Conservation (phyloP, 1,139 yeast genomes). For the Diutina pseudorugosa region DNA sequence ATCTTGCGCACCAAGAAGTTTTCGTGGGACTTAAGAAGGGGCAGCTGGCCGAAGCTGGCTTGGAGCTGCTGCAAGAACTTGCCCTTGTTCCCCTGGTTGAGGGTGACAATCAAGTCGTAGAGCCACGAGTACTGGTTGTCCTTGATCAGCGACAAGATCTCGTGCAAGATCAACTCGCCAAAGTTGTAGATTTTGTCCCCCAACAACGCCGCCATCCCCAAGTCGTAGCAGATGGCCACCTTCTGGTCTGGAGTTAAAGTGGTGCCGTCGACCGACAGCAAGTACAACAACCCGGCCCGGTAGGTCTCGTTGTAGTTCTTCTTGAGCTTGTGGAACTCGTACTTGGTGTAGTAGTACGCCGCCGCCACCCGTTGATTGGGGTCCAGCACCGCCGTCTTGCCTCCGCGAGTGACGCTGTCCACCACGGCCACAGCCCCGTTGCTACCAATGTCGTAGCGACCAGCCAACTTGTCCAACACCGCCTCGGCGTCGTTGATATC, state of each 20-base stretch:
- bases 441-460: constrained; percentile 24
- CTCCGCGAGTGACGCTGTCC: background rate
- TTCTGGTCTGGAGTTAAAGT: constrained; percentile 13
- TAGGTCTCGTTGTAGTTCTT: constrained; percentile 76
- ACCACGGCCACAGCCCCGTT: background rate
- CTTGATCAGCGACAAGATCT: constrained; percentile 49
- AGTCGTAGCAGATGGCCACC: constrained; percentile 55
- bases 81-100: constrained; percentile 69
- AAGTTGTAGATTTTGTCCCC: constrained; percentile 92
- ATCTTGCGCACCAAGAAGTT: constrained; percentile 79
- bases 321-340: constrained; percentile 63
- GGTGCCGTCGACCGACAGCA: constrained; percentile 34
- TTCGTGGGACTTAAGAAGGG: constrained; percentile 48
- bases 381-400: background rate
- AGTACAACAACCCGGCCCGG: constrained; percentile 41
- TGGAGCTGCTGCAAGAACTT: constrained; percentile 42
- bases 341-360: constrained; percentile 70
- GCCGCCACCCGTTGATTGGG: constrained; percentile 20
- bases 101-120: constrained; percentile 50
- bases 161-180: constrained; percentile 89
- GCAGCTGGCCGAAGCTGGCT: constrained; percentile 29
- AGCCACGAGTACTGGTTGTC: constrained; percentile 56
- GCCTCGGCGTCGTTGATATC: constrained; percentile 55
- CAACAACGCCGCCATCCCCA: constrained; percentile 75
- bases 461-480: constrained; percentile 49